These are phyloP conservation scores for Mycena amicta DNA, from an alignment of 768 basidiomycete genomes.

Conservation along the genomic window DNA sequence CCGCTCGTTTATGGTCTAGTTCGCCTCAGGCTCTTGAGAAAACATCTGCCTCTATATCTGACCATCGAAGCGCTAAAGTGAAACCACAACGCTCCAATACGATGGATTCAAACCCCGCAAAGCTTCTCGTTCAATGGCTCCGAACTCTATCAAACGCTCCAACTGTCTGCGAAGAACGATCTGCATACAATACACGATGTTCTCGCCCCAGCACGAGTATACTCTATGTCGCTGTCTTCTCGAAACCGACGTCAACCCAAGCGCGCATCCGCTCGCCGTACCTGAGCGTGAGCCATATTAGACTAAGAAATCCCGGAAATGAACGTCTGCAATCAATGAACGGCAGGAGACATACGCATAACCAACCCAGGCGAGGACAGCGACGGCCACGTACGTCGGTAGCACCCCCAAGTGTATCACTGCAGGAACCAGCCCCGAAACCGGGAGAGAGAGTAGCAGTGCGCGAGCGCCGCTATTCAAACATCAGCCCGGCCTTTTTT, in stretches of 20 bases:
- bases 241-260: constrained; percentile 45
- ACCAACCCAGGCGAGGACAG: constrained; percentile 42
- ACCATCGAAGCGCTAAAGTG: too few species aligned
- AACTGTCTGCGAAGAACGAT: too few species aligned
- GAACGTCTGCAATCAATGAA: not conserved
- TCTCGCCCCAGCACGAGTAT: too few species aligned
- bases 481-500: constrained; percentile 44
- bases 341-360: constrained; percentile 41
- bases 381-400: constrained; percentile 42
- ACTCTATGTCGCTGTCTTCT: not conserved
- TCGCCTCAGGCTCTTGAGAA: too few species aligned
- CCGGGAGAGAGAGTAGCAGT: not conserved
- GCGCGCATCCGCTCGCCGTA: constrained; percentile 50
- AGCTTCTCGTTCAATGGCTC: too few species aligned
- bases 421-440: constrained; percentile 40
- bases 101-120: too few species aligned
- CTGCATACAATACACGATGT: too few species aligned
- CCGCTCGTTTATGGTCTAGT: not conserved
- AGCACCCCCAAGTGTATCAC: constrained; percentile 46
- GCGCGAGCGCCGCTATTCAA: constrained; percentile 1
- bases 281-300: constrained; percentile 45
- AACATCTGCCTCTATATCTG: too few species aligned
- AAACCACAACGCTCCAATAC: too few species aligned
- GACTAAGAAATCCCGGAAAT: constrained; percentile 30
- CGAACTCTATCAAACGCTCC: too few species aligned